phyloP scores from a whole-genome alignment of 73 alveolate genomes.

The Stentor roeselii region DNA sequence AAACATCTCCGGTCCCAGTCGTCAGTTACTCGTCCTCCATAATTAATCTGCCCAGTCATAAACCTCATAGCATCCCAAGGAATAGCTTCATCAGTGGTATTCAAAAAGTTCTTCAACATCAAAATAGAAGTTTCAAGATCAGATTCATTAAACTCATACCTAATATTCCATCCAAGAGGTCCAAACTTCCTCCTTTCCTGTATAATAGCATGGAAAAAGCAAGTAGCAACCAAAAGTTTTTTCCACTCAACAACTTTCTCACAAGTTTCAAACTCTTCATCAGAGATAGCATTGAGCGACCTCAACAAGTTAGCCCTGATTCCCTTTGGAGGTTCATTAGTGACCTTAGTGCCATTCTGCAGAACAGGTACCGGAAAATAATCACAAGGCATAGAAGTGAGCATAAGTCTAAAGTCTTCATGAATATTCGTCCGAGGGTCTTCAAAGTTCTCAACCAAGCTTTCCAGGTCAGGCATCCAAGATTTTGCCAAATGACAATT shows the following conservation, averaged over 20 bases:
- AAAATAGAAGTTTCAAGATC: constrained; percentile 98
- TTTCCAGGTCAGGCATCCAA: constrained; percentile 98
- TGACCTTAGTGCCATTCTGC: constrained; percentile 96
- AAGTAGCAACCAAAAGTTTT: constrained; percentile 72
- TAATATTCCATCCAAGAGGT: constrained; percentile 99
- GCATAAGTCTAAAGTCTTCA: constrained; percentile 94
- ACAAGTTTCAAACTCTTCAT: constrained; percentile 84
- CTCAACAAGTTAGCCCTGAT: constrained; percentile 94
- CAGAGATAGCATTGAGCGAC: constrained; percentile 88
- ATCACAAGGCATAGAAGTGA: constrained; percentile 98
- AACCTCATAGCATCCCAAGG: constrained; percentile 98
- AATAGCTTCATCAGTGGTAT: constrained; percentile 89
- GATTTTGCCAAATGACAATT: constrained; percentile 98
- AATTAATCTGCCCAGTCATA: constrained; percentile 97
- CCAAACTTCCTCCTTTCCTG: constrained; percentile 99
- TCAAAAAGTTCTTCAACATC: constrained; percentile 92
- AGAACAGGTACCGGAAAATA: constrained; percentile 99
- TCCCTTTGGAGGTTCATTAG: constrained; percentile 99
- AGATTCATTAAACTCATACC: constrained; percentile 98
- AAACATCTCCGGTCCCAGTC: constrained; percentile 97
- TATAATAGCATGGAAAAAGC: constrained; percentile 98
- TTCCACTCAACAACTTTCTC: constrained; percentile 89
- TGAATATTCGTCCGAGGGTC: constrained; percentile 72
- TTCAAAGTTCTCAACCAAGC: constrained; percentile 86
- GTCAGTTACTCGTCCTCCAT: constrained; percentile 99